Evolutionary conservation across 108 stramenopile genomes (phyloP).

Genomic region (Skeletonema menzelii): DNA sequence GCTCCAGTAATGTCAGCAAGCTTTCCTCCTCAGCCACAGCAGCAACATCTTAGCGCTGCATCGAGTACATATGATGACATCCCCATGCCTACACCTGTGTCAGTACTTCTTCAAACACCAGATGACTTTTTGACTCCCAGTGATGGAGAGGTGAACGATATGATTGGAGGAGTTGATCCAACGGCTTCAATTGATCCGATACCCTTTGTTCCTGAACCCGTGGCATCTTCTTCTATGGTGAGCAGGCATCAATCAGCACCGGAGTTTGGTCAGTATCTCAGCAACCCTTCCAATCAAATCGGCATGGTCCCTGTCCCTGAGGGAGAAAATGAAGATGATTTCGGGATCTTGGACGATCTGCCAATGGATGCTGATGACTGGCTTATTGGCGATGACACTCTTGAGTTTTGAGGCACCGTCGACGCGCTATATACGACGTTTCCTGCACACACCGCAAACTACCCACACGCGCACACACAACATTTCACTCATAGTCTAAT

Average conservation of each 20-base stretch:
- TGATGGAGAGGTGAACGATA: conserved; percentile 1
- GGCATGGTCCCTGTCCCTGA: conserved; percentile 34
- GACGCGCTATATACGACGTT: too few species aligned
- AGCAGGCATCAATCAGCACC: conserved; percentile 36
- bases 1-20: not conserved
- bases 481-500: not conserved
- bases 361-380: conserved; percentile 38
- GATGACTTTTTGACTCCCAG: conserved; percentile 35
- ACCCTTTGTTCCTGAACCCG: not conserved
- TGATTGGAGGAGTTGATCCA: conserved; percentile 17
- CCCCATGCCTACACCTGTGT: conserved; percentile 52
- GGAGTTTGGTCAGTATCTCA: not conserved
- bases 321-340: conserved; percentile 13
- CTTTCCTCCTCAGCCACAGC: not conserved
- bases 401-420: not conserved
- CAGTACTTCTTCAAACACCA: conserved; percentile 39
- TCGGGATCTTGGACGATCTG: conserved; percentile 34
- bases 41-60: not conserved
- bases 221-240: not conserved
- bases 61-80: conserved; percentile 28
- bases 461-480: not conserved
- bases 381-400: conserved; percentile 31
- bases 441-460: not conserved
- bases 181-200: not conserved
- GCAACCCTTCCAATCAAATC: not conserved